phyloP scores from a whole-genome alignment of 1,284 basidiomycete species.

The Gymnopus androsaceus region DNA sequence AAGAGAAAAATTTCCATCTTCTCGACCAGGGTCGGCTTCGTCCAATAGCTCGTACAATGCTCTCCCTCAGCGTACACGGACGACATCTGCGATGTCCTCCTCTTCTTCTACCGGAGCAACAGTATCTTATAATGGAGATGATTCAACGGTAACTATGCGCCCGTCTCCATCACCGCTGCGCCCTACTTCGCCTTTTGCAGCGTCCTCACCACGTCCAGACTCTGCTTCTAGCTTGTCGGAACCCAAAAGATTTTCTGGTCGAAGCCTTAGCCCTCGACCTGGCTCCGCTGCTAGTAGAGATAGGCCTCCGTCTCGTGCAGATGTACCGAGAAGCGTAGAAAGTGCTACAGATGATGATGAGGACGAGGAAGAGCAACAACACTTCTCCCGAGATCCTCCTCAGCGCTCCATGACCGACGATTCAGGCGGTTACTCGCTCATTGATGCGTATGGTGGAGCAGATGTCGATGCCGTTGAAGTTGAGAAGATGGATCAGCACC shows the following conservation, averaged over 20 bases:
- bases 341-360: constrained; percentile 72
- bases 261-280: constrained; percentile 17
- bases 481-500: neutral
- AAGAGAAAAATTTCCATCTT: constrained; percentile 33
- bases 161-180: constrained; percentile 9
- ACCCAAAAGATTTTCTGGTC: constrained; percentile 1
- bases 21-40: constrained; percentile 30
- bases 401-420: neutral
- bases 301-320: constrained; percentile 57
- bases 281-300: constrained; percentile 29
- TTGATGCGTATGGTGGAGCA: constrained; percentile 8
- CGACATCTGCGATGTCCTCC: constrained; percentile 22
- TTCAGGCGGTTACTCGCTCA: neutral
- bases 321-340: constrained; percentile 71
- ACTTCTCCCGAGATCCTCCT: constrained; percentile 1
- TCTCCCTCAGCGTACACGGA: neutral
- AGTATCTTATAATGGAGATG: constrained; percentile 15
- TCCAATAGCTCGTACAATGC: constrained; percentile 24
- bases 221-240: constrained; percentile 1
- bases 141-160: constrained; percentile 13
- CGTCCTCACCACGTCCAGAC: constrained; percentile 4
- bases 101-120: constrained; percentile 24
- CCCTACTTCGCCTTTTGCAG: constrained; percentile 18
- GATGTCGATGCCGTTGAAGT: neutral
- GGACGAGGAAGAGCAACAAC: constrained; percentile 27